Evolutionary conservation across 2,329 filamentous ascomycete species (phyloP).

Genomic region (Monilinia fructigena): DNA sequence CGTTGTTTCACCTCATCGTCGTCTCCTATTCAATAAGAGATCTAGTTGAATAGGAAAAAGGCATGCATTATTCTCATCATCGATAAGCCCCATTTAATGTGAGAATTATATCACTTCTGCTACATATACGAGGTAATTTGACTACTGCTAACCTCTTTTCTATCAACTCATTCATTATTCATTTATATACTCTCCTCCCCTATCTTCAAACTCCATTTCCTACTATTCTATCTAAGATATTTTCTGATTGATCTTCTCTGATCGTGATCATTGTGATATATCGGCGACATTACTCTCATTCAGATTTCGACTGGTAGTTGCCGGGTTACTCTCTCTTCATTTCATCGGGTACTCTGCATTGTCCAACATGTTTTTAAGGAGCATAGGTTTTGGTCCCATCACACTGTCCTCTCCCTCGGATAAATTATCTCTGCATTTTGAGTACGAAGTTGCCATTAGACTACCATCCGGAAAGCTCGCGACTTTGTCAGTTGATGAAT

Average conservation of each 20-base stretch:
- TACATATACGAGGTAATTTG: background rate
- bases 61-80: background rate
- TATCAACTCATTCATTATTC: background rate
- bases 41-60: background rate
- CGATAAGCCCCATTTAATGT: background rate
- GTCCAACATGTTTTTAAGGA: constrained; percentile 27
- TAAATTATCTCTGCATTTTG: constrained; percentile 27
- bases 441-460: constrained; percentile 22
- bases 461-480: constrained; percentile 14
- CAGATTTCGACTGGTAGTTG: background rate
- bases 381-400: constrained; percentile 28
- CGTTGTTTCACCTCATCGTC: background rate
- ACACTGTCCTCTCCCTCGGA: constrained; percentile 24
- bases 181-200: background rate
- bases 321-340: background rate
- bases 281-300: too few species aligned
- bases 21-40: background rate
- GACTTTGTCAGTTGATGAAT: constrained; percentile 5
- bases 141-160: background rate
- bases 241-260: background rate
- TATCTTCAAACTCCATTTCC: background rate
- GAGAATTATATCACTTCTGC: background rate
- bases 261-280: background rate
- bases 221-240: background rate
- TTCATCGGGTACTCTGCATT: background rate